Conservation (phyloP, 1,139 yeast species). For the Debaryomycetaceae sp. region DNA sequence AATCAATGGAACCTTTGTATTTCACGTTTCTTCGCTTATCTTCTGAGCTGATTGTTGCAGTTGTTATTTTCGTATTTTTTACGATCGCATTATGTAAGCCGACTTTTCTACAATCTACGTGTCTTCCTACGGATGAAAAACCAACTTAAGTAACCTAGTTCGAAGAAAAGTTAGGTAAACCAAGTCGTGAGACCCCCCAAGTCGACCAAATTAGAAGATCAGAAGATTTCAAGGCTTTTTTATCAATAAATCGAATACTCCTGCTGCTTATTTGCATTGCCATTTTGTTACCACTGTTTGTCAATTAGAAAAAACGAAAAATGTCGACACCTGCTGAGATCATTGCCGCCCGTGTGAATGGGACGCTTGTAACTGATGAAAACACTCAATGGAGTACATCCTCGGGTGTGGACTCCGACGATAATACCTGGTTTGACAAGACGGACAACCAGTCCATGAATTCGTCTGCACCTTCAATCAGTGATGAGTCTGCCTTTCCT, state of each 20-base stretch:
- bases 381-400: constrained; percentile 8
- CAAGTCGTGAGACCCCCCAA: not conserved
- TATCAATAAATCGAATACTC: not conserved
- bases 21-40: not conserved
- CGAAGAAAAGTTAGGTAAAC: not conserved
- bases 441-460: constrained; percentile 10
- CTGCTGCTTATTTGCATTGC: constrained; percentile 7
- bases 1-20: not conserved
- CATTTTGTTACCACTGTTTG: constrained; percentile 4
- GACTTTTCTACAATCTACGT: not conserved
- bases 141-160: too few species aligned
- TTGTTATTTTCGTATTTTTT: not conserved
- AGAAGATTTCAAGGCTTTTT: not conserved
- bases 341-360: constrained; percentile 51
- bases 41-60: not conserved
- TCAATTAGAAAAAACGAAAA: not conserved
- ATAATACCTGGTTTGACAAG: constrained; percentile 4
- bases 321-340: constrained; percentile 64
- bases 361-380: constrained; percentile 22
- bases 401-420: constrained; percentile 8
- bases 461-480: constrained; percentile 29
- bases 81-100: not conserved
- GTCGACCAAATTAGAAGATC: not conserved
- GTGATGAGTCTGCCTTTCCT: constrained; percentile 67
- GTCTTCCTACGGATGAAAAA: not conserved